These are phyloP conservation scores for Excoecaria cochinchinensis DNA, from an alignment of 345 rosid species.

Conservation along the genomic window DNA sequence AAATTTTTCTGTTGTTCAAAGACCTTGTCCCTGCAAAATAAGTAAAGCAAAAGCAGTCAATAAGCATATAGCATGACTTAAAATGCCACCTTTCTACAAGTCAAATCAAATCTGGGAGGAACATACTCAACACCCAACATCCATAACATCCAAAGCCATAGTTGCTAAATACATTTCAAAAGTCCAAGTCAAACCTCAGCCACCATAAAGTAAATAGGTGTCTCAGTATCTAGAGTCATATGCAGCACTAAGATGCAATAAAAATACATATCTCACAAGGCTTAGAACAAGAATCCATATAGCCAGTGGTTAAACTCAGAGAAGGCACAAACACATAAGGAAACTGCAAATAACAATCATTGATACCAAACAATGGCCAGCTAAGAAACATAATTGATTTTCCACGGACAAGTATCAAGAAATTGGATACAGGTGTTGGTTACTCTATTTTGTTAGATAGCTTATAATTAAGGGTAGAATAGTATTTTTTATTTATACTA, in stretches of 20 bases:
- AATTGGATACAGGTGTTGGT: no score
- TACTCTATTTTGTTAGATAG: no score
- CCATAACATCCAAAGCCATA: background rate
- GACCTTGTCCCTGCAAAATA: conserved; percentile 79
- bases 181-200: background rate
- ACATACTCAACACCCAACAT: background rate
- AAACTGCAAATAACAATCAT: background rate
- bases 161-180: background rate
- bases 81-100: background rate
- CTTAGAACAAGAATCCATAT: background rate
- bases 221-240: background rate
- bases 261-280: background rate
- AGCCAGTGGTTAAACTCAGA: background rate
- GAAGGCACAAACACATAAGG: background rate
- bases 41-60: background rate
- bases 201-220: background rate
- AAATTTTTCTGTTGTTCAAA: conserved; percentile 73
- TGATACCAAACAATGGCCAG: no score
- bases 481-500: no score
- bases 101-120: background rate
- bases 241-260: background rate
- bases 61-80: background rate
- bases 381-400: no score
- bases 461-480: no score
- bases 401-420: no score